Percentiles rank a stretch among this genome's conserved stretches.
These are phyloP conservation scores for Hortiboletus rubellus DNA, from an alignment of 1,284 basidiomycete species.

Conservation along the genomic window DNA sequence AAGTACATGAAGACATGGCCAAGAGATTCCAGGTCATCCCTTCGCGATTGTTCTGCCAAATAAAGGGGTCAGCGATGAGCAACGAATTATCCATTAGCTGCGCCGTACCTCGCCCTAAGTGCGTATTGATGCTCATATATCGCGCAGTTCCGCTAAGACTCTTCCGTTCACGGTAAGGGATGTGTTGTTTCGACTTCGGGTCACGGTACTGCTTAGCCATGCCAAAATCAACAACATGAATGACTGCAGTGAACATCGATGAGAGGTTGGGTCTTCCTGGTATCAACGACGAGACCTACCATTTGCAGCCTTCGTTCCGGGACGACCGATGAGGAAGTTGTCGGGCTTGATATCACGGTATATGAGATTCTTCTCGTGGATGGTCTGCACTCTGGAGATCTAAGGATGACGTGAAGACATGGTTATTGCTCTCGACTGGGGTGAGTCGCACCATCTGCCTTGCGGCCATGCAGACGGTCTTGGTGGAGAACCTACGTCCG, in stretches of 20 bases:
- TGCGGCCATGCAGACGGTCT: conserved; percentile 98
- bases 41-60: conserved; percentile 67
- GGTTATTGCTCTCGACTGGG: background rate
- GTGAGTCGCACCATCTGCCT: conserved; percentile 84
- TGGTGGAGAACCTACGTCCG: conserved; percentile 91
- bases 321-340: conserved; percentile 96
- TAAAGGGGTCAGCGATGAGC: background rate
- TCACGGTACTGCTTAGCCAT: conserved; percentile 99
- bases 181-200: conserved; percentile 96
- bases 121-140: conserved; percentile 99
- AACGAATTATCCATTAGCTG: background rate
- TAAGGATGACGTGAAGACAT: conserved; percentile 34
- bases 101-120: conserved; percentile 73
- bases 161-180: conserved; percentile 99
- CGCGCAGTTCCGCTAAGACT: conserved; percentile 96
- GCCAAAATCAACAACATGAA: conserved; percentile 97
- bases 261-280: background rate
- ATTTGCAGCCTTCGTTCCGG: conserved; percentile 87
- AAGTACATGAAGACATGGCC: conserved; percentile 99
- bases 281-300: conserved; percentile 24
- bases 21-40: conserved; percentile 92
- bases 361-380: conserved; percentile 98
- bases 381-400: conserved; percentile 96
- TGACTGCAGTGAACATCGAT: conserved; percentile 34
- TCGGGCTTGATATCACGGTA: conserved; percentile 99